Conservation (phyloP, 371 early-diverging fungal genomes). For the Mortierella sp. region DNA sequence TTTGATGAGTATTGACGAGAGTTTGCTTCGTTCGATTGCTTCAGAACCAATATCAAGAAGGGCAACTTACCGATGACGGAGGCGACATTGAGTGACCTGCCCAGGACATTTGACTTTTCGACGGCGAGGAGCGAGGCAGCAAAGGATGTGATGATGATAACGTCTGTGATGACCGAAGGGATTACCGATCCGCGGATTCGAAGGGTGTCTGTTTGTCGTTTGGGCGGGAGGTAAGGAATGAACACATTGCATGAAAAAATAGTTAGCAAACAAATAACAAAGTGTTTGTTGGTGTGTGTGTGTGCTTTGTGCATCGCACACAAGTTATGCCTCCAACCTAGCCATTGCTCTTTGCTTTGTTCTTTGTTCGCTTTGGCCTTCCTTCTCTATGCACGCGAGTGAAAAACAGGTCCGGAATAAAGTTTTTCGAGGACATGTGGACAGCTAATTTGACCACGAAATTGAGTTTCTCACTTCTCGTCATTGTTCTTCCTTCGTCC, state of each 20-base stretch:
- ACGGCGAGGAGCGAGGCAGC: constrained; percentile 20
- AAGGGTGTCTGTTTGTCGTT: constrained; percentile 35
- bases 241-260: background rate
- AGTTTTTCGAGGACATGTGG: constrained; percentile 3
- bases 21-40: background rate
- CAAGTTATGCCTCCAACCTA: background rate
- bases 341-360: background rate
- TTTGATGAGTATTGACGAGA: background rate
- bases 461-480: background rate
- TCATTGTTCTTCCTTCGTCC: background rate
- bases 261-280: background rate
- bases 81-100: constrained; percentile 24
- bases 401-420: background rate
- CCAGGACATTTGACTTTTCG: constrained; percentile 12
- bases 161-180: constrained; percentile 41
- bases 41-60: background rate
- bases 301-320: background rate
- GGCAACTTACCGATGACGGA: constrained; percentile 38
- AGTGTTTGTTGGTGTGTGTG: background rate
- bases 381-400: background rate
- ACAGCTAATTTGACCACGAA: background rate
- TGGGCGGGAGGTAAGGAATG: background rate
- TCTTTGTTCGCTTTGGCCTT: background rate
- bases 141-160: constrained; percentile 33
- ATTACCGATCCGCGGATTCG: constrained; percentile 55